Conservation (phyloP, 768 basidiomycete genomes). For the Kwoniella sp. region DNA sequence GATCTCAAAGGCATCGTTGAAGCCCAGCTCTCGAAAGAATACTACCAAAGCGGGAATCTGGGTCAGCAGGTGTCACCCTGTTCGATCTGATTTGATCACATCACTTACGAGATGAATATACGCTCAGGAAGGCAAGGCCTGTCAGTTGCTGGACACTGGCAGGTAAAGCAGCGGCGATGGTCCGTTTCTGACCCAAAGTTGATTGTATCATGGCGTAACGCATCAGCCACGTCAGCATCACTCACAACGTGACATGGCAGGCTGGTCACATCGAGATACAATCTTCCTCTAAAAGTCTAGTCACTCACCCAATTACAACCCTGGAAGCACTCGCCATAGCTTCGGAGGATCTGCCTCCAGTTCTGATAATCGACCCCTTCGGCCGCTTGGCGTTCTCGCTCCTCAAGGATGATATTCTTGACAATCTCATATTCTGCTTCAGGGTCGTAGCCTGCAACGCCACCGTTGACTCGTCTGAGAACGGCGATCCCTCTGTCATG, state of each 20-base stretch:
- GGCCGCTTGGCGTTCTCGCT: slow-evolving; percentile 8
- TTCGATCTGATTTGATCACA: not conserved
- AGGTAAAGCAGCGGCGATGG: slow-evolving; percentile 25
- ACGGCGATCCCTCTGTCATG: slow-evolving; percentile 21
- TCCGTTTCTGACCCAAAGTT: slow-evolving; percentile 6
- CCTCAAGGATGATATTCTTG: slow-evolving; percentile 27
- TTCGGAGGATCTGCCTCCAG: slow-evolving; percentile 18
- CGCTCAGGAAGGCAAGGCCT: slow-evolving; percentile 26
- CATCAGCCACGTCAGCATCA: too few relatives aligned
- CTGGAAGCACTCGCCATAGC: slow-evolving; percentile 31
- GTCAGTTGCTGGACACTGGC: slow-evolving; percentile 23
- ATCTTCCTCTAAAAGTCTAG: too few relatives aligned
- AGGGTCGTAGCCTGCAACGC: slow-evolving; percentile 26
- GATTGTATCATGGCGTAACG: not conserved
- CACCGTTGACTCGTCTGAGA: slow-evolving; percentile 27
- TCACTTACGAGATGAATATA: slow-evolving; percentile 23
- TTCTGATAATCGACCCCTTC: slow-evolving; percentile 18
- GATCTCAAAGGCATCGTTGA: slow-evolving; percentile 30
- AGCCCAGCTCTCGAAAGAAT: slow-evolving; percentile 32
- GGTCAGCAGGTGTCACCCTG: not conserved
- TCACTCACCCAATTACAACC: slow-evolving; percentile 23
- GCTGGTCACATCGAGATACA: too few relatives aligned
- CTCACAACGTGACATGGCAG: too few relatives aligned
- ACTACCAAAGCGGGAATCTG: not conserved
- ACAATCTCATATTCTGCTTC: slow-evolving; percentile 29